Evolutionary conservation across 148 eudicot species (phyloP).

Genomic region (Linanthus parryae): DNA sequence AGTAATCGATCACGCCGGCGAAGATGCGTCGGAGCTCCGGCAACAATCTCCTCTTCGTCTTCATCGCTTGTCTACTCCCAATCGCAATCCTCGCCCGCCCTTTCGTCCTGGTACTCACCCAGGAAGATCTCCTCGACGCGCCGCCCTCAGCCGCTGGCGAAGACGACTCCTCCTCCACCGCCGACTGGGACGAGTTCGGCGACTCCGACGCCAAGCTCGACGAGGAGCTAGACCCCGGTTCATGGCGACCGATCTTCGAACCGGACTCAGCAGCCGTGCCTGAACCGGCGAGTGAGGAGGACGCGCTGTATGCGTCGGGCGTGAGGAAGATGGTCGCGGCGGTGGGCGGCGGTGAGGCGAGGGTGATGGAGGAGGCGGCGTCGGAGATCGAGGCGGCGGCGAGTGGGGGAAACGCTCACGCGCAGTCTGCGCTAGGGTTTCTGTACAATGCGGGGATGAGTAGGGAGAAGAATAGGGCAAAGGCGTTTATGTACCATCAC

Average conservation of each 20-base stretch:
- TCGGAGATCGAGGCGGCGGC: constrained; percentile 65
- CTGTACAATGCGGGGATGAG: constrained; percentile 65
- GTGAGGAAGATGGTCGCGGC: constrained; percentile 49
- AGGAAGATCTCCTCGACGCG: constrained; percentile 61
- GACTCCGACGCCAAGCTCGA: constrained; percentile 52
- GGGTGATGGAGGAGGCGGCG: constrained; percentile 55
- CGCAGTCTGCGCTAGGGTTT: constrained; percentile 79
- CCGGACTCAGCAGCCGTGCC: constrained; percentile 11
- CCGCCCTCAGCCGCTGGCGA: constrained; percentile 21
- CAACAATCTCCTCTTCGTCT: not conserved
- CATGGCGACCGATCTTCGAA: constrained; percentile 71
- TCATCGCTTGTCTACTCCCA: too few species aligned
- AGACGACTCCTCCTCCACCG: constrained; percentile 14
- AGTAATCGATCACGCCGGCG: not conserved
- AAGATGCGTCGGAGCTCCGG: not conserved
- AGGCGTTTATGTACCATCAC: constrained; percentile 69
- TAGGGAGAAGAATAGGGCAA: constrained; percentile 44
- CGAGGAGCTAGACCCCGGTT: constrained; percentile 66
- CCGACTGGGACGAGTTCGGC: constrained; percentile 63
- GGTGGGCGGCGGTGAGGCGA: constrained; percentile 42
- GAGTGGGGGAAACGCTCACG: constrained; percentile 46
- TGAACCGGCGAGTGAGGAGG: constrained; percentile 8
- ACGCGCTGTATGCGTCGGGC: constrained; percentile 35
- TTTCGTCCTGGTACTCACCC: constrained; percentile 74
- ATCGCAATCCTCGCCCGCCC: constrained; percentile 18